Base-by-base conservation (phyloP, 805 yeast genomes). In the Barnettozyma siamensis region DNA sequence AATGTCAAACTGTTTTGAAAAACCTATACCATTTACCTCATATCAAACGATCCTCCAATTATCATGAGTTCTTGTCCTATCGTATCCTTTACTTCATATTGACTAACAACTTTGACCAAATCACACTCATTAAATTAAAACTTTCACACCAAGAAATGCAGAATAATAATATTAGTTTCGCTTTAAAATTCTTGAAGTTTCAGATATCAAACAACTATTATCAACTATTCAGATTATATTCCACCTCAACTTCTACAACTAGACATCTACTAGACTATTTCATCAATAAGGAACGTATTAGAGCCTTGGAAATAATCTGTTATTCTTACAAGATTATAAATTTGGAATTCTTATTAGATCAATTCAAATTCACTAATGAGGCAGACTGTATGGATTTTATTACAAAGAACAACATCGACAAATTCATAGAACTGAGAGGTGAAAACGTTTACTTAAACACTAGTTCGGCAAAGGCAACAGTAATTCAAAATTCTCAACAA, bases 1-100 rank as follows among this genome's bases (percentile, higher is more conserved):
- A 91, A 60, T 93, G 98, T 59, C 95, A 85, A 60, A 78, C 94
- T 13, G 87, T 88, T 53, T 64, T 93, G 38, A 76, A 76, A 47
- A 67, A 73, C 34, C 65, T 89, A 19, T 89, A 83, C 55, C 73
- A 67, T 21, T 51, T 54, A 19, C 65, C 66, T 6, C 60, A 63
- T 8, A 57, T 64, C n/a, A 51, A 49, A 26, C 55, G 58, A 4
- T 64, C 68, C 10, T 58, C 66, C 12, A 66, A 67, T 41, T 62
- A 69, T 49, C 65, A 70, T 35, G 96, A 89, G 56, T 87, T 86
- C 53, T 61, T 78, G 31, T 72, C 86, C 35, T 89, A 86, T 60
- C 69, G 88, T 41, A 69, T 88, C 11, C 67, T 88, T 3, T 89
- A 89, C 59, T 73, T 79, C 63, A 64, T 88, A 35, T 72, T 88